Conservation (phyloP, 331 rosid genomes). For the Rhamnella rubrinervis region DNA sequence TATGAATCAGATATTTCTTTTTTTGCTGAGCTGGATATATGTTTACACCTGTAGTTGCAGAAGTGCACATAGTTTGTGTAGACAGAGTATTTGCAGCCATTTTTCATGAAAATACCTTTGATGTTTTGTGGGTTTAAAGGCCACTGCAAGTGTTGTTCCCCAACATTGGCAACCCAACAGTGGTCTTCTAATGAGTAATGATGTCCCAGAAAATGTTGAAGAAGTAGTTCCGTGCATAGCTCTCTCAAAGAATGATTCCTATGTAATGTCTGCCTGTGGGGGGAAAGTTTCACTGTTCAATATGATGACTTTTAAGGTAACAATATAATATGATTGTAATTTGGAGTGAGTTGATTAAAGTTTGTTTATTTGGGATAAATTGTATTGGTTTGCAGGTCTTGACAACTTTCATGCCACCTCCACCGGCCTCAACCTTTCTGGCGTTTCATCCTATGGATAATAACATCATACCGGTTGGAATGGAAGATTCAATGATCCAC, state of each 20-base stretch:
- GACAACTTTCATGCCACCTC: conserved; percentile 29
- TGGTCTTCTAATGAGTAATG: conserved; percentile 33
- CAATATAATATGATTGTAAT: neutral
- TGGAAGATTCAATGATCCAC: conserved; percentile 28
- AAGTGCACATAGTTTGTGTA: conserved; percentile 3
- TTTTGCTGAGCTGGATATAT: neutral
- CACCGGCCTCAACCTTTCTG: conserved; percentile 27
- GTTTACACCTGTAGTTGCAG: neutral
- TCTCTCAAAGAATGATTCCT: conserved; percentile 27
- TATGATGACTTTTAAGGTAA: conserved; percentile 29
- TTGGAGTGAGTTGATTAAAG: neutral
- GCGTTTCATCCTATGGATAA: conserved; percentile 32
- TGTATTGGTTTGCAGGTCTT: conserved; percentile 23
- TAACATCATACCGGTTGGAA: conserved; percentile 29
- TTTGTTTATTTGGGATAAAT: conserved; percentile 2
- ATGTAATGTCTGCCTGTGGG: conserved; percentile 32
- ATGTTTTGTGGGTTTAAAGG: conserved; percentile 22
- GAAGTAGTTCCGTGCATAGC: conserved; percentile 28
- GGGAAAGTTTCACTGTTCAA: conserved; percentile 27
- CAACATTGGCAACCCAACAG: conserved; percentile 31
- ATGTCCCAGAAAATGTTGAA: conserved; percentile 26
- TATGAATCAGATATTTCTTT: neutral
- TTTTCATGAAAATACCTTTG: neutral
- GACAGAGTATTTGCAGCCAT: neutral
- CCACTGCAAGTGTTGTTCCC: conserved; percentile 26